Conservation (phyloP, 257 asterid species). For the Anisodus tanguticus region DNA sequence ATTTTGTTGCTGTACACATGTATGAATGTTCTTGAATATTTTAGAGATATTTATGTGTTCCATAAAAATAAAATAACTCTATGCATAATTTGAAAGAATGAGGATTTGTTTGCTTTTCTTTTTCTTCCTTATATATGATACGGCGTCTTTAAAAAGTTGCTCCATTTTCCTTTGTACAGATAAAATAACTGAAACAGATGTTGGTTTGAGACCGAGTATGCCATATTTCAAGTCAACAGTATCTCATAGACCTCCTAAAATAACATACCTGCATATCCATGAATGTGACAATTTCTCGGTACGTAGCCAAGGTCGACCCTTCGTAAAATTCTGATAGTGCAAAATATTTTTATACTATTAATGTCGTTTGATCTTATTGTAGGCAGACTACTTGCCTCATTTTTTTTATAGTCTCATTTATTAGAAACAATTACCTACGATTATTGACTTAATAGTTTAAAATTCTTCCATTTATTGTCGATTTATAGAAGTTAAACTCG, state of each 20-base stretch:
- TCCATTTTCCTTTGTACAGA: conserved; percentile 12
- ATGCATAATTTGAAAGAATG: neutral
- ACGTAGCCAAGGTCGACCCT: conserved; percentile 29
- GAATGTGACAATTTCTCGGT: conserved; percentile 81
- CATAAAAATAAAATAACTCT: neutral
- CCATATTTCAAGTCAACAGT: conserved; percentile 51
- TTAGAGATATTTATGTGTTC: neutral
- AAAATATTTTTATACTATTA: neutral
- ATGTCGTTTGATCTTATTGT: neutral
- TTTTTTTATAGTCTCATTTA: neutral
- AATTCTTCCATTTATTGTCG: neutral
- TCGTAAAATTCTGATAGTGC: neutral
- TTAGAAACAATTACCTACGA: neutral
- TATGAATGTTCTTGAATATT: too few species aligned
- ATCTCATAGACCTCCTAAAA: conserved; percentile 48
- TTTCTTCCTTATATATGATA: neutral
- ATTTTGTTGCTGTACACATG: too few species aligned
- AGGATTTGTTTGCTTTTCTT: neutral
- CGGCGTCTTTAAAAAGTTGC: neutral
- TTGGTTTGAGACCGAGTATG: conserved; percentile 36
- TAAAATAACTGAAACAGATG: conserved; percentile 26
- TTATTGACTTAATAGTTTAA: neutral
- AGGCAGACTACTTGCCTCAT: neutral
- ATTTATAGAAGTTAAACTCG: neutral
- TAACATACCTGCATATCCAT: conserved; percentile 62